Percentiles rank a stretch among this genome's conserved stretches.
Conservation (phyloP, 306 rosid genomes). For the Cucurbita maxima region DNA sequence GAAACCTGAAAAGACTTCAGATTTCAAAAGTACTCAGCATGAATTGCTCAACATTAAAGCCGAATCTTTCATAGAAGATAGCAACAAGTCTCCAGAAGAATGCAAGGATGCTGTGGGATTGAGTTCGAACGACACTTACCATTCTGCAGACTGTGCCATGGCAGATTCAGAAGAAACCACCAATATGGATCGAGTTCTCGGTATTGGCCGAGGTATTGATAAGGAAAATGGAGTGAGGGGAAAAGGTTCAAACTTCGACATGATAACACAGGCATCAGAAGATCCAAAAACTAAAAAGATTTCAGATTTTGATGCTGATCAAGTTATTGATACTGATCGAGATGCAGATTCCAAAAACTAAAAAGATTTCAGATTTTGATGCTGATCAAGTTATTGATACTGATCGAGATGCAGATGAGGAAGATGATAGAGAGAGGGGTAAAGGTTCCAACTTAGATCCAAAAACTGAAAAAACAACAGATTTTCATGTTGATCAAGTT, state of each 20-base stretch:
- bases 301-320: not conserved
- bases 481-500: not conserved
- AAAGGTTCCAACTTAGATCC: conserved; percentile 13
- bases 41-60: conserved; percentile 11
- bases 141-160: not conserved
- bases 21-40: conserved; percentile 7
- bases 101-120: conserved; percentile 8
- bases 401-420: conserved; percentile 7
- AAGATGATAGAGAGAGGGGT: conserved; percentile 18
- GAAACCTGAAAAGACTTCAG: conserved; percentile 18
- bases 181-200: not conserved
- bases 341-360: conserved; percentile 17
- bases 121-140: not conserved
- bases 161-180: not conserved
- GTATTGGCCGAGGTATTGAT: conserved; percentile 1
- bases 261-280: conserved; percentile 2
- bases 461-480: conserved; percentile 19
- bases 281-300: conserved; percentile 22
- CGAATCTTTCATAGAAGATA: conserved; percentile 10
- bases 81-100: conserved; percentile 12
- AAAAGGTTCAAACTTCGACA: conserved; percentile 1
- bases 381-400: not conserved
- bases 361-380: conserved; percentile 8
- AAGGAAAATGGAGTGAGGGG: conserved; percentile 8
- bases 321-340: not conserved